A percentile compares a stretch with the other conserved stretches of the same genome.
Conservation (phyloP, 805 yeast species). For the Kodamaea leandrae region DNA sequence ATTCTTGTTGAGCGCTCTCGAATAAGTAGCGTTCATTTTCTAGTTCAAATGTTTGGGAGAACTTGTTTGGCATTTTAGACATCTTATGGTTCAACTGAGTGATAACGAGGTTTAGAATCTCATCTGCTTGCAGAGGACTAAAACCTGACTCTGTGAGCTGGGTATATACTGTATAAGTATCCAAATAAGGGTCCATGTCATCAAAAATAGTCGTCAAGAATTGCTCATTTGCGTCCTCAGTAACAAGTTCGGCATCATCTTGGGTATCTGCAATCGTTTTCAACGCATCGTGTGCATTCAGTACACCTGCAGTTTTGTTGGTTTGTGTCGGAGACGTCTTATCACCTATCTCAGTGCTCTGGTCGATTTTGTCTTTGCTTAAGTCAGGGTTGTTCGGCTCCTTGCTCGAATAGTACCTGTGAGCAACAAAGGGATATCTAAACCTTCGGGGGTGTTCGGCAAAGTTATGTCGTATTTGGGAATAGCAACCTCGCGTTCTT, state of each 20-base stretch:
- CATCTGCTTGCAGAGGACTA: constrained; percentile 57
- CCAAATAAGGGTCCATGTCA: constrained; percentile 43
- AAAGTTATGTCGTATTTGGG: no score
- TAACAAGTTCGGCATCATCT: not conserved
- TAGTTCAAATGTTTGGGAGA: constrained; percentile 59
- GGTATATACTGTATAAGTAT: constrained; percentile 51
- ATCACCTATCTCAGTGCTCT: no score
- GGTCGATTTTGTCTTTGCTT: no score
- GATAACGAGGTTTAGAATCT: constrained; percentile 49
- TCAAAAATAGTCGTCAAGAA: constrained; percentile 60
- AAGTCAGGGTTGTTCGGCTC: no score
- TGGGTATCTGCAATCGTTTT: not conserved
- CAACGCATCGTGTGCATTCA: not conserved
- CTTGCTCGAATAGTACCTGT: no score
- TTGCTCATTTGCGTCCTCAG: constrained; percentile 14
- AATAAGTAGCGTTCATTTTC: constrained; percentile 87
- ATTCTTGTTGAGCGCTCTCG: constrained; percentile 88
- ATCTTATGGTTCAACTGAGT: constrained; percentile 42
- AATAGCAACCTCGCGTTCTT: no score
- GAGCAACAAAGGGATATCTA: no score
- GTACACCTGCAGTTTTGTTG: not conserved
- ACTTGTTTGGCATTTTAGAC: constrained; percentile 43
- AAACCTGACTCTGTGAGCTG: constrained; percentile 57
- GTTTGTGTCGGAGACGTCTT: no score
- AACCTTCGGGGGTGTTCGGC: no score